A percentile compares a stretch with the other conserved stretches of the same genome.
These are phyloP conservation scores for Pseudohyphozyma bogoriensis DNA, from an alignment of 768 basidiomycete genomes.

Conservation along the genomic window DNA sequence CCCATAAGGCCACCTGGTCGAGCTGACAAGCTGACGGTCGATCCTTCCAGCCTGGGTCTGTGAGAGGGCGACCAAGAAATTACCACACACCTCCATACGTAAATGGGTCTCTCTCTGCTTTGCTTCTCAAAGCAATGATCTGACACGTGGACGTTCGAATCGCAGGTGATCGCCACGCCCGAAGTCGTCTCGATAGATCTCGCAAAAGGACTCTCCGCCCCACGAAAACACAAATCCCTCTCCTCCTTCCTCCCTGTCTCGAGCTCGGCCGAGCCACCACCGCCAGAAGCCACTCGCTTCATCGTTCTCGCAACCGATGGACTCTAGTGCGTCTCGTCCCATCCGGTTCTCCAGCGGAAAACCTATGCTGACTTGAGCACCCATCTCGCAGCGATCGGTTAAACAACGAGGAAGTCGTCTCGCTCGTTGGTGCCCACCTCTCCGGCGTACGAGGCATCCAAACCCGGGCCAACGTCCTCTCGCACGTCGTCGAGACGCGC, in stretches of 20 bases:
- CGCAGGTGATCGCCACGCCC: constrained; percentile 52
- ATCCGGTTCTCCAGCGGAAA: too few relatives aligned
- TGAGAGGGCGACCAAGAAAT: constrained; percentile 43
- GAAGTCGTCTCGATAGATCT: constrained; percentile 57
- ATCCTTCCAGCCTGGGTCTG: constrained; percentile 8
- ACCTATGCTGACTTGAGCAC: not conserved
- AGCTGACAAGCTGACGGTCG: not conserved
- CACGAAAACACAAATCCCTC: constrained; percentile 22
- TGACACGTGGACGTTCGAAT: not conserved
- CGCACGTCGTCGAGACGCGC: constrained; percentile 35
- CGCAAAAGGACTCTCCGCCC: constrained; percentile 23
- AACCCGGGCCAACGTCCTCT: constrained; percentile 30
- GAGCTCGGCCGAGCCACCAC: constrained; percentile 6
- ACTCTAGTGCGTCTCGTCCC: constrained; percentile 43
- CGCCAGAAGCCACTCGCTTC: constrained; percentile 49
- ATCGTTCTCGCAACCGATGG: constrained; percentile 81
- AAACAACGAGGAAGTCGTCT: constrained; percentile 71
- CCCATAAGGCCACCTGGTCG: too few relatives aligned
- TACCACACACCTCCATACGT: constrained; percentile 91
- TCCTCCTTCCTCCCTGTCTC: constrained; percentile 29
- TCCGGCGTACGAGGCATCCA: constrained; percentile 47
- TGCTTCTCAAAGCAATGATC: too few relatives aligned
- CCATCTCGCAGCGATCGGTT: constrained; percentile 43
- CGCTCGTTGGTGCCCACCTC: constrained; percentile 73
- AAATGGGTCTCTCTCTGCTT: not conserved